Percentiles rank a stretch among this genome's conserved stretches.
These are phyloP conservation scores for Rhizopus delemar DNA, from an alignment of 371 early-diverging fungal species.

Conservation along the genomic window DNA sequence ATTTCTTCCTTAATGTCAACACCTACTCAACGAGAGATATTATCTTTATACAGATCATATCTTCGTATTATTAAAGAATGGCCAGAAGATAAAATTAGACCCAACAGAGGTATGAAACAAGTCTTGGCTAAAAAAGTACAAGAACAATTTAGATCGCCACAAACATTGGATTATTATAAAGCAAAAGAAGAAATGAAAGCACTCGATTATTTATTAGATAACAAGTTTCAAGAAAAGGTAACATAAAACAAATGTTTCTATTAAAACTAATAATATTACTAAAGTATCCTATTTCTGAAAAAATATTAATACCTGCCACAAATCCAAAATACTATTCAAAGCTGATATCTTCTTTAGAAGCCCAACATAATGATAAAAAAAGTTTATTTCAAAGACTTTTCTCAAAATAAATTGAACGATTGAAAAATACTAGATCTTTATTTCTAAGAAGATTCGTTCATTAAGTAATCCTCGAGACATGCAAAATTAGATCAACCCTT, in stretches of 20 bases:
- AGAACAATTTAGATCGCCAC: conserved; percentile 46
- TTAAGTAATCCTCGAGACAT: background rate
- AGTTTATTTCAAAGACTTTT: conserved; percentile 1
- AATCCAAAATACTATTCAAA: conserved; percentile 64
- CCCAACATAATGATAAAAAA: conserved; percentile 10
- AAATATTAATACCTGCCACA: conserved; percentile 58
- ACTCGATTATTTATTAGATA: conserved; percentile 47
- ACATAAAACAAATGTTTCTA: background rate
- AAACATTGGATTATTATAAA: conserved; percentile 31
- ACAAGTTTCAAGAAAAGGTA: conserved; percentile 62
- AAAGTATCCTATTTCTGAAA: conserved; percentile 62
- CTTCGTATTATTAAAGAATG: conserved; percentile 56
- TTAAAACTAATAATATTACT: background rate
- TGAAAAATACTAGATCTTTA: background rate
- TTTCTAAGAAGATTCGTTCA: background rate
- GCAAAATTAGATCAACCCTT: no score
- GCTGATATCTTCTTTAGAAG: conserved; percentile 53
- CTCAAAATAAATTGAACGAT: background rate
- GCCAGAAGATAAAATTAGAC: conserved; percentile 64
- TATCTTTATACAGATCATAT: conserved; percentile 53
- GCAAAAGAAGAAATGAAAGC: conserved; percentile 53
- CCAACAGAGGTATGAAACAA: conserved; percentile 62
- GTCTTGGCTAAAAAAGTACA: conserved; percentile 54
- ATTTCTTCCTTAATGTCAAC: conserved; percentile 9
- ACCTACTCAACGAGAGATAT: conserved; percentile 30